Evolutionary conservation across 2,329 filamentous ascomycete genomes (phyloP).

Genomic region (Pseudocercospora vitis): DNA sequence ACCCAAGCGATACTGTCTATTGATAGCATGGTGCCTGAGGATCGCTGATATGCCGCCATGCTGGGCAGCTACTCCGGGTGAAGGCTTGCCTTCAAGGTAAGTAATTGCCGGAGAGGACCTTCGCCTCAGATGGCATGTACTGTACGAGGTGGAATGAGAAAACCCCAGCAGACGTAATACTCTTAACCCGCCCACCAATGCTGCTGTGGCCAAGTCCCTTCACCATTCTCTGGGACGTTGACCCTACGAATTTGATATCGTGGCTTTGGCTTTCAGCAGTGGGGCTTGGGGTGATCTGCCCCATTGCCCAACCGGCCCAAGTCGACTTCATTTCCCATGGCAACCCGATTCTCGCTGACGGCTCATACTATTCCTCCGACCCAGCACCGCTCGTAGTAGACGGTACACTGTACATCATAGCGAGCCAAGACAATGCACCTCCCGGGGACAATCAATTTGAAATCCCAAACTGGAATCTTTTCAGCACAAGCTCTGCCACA

Average conservation of each 20-base stretch:
- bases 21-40: not conserved
- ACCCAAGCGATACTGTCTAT: not conserved
- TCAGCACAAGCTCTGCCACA: not conserved
- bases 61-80: too few relatives aligned
- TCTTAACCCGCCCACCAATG: too few relatives aligned
- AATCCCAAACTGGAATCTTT: not conserved
- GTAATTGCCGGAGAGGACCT: too few relatives aligned
- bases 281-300: too few relatives aligned
- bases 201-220: too few relatives aligned
- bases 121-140: too few relatives aligned
- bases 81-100: too few relatives aligned
- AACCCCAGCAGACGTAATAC: too few relatives aligned
- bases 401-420: constrained; percentile 1
- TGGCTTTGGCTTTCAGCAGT: not conserved
- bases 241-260: too few relatives aligned
- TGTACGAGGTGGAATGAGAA: too few relatives aligned
- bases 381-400: not conserved
- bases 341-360: not conserved
- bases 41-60: too few relatives aligned
- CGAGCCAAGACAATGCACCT: not conserved
- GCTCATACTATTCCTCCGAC: constrained; percentile 6
- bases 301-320: not conserved
- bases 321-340: not conserved
- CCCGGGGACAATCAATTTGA: not conserved
- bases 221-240: too few relatives aligned